Evolutionary conservation across 2,329 filamentous ascomycete genomes (phyloP), one percentile per base, ranked within the genome.

Genomic region (Aspergillus ruber): DNA sequence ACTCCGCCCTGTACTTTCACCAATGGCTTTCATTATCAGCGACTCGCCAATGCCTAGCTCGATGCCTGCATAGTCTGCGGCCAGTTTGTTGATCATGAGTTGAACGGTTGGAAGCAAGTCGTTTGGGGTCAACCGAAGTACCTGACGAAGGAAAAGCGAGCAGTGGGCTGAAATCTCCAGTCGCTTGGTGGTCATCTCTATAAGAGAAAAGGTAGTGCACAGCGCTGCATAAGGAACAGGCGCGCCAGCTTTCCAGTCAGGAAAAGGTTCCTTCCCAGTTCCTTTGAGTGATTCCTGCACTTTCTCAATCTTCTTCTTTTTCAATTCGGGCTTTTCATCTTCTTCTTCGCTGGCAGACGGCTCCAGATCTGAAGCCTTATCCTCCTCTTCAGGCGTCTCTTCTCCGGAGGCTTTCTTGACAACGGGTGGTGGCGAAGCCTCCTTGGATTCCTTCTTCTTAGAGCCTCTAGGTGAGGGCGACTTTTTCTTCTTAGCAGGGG

Each of bases 11-110:
- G 93, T 98, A 25, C 85, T 86, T 72, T 97, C 91, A 9, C 91
- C 91, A 61, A 98, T 95, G 4, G 93, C 88, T 68, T 97, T 98
- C 90, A 97, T 97, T 60, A 98, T 96, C 23, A 98, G 72, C 0
- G 91, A 97, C 70, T 98, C 93, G 48, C 93, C 93, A 58, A 98
- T 98, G n/a, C 93, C 93, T 25, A 98, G 78, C 69, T 98, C 93
- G 53, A 98, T 90, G 17, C 93, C 93, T 39, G 90, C 86, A 66
- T 96, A 98, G 63, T 98, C 93, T 3, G 93, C 91, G 2, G 93
- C 93, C 21, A 98, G 81, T 67, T 97, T 97, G 72, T 96, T 96
- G 68, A 95, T 88, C 93, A 98, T 97, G 25, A 98, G 81, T 53
- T 95, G 77, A 20, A 97, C 84, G 0, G 89, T 95, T 0, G 90